These are phyloP conservation scores for Leishmania mexicana DNA, from an alignment of 208 protist species.

Conservation along the genomic window DNA sequence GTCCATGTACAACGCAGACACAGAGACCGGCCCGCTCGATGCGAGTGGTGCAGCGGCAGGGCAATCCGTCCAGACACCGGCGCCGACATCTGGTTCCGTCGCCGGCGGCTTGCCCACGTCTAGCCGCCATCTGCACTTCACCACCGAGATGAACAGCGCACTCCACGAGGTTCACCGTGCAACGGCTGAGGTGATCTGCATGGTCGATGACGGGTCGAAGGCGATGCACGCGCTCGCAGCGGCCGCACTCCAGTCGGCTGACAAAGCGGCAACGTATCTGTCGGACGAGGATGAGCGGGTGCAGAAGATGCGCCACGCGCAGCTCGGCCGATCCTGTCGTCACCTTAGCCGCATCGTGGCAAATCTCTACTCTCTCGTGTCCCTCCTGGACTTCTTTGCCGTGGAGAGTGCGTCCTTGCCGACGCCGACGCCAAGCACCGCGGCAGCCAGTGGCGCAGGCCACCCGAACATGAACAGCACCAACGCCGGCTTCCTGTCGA, in stretches of 20 bases:
- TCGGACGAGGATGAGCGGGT: not conserved
- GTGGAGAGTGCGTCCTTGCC: conserved; percentile 6
- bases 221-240: conserved; percentile 11
- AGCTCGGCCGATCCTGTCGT: conserved; percentile 4
- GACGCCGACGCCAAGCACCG: not conserved
- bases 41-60: not conserved
- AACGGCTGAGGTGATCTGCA: conserved; percentile 8
- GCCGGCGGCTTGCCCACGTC: not conserved
- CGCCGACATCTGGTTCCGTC: not conserved
- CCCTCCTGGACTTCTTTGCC: conserved; percentile 35
- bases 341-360: conserved; percentile 15
- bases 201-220: conserved; percentile 2
- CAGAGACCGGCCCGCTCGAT: not conserved
- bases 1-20: conserved; percentile 5
- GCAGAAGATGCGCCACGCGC: not conserved
- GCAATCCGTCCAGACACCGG: not conserved
- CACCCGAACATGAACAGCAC: not conserved
- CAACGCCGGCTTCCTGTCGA: not conserved
- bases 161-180: conserved; percentile 29
- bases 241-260: not conserved
- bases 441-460: not conserved
- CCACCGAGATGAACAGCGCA: conserved; percentile 14
- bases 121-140: not conserved
- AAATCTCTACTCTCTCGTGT: conserved; percentile 33
- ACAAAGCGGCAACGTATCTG: not conserved